A percentile compares a stretch with the other conserved stretches of the same genome.
These are phyloP conservation scores for Eutrema yunnanense DNA, from an alignment of 345 rosid genomes.

Conservation along the genomic window DNA sequence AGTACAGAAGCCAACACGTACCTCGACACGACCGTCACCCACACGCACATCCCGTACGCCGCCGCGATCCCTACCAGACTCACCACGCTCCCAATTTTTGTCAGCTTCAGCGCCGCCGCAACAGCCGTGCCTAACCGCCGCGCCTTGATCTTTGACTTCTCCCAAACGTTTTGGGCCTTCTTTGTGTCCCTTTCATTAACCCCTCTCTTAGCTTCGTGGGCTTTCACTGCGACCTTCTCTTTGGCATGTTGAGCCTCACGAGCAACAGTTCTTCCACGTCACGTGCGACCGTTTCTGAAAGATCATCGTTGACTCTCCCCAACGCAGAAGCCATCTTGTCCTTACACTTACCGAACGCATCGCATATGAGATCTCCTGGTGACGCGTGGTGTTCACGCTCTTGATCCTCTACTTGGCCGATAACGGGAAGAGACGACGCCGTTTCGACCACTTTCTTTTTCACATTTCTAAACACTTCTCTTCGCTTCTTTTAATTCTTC, in stretches of 20 bases:
- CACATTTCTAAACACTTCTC: neutral
- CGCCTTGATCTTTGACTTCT: neutral
- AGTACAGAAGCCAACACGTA: slow-evolving; percentile 41
- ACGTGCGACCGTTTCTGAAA: neutral
- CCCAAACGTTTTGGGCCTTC: slow-evolving; percentile 26
- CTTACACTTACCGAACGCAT: slow-evolving; percentile 43
- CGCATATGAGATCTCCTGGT: slow-evolving; percentile 42
- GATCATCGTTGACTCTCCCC: slow-evolving; percentile 32
- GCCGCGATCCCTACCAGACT: slow-evolving; percentile 46
- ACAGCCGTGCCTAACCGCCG: neutral
- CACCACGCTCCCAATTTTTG: slow-evolving; percentile 29
- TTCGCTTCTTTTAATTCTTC: neutral
- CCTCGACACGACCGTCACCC: slow-evolving; percentile 74
- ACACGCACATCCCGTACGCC: slow-evolving; percentile 67
- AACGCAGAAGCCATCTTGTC: slow-evolving; percentile 34
- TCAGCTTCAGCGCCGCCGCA: neutral
- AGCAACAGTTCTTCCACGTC: neutral
- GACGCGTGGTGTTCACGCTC: neutral
- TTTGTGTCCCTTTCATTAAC: neutral
- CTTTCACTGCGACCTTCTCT: slow-evolving; percentile 6
- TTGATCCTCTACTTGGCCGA: neutral
- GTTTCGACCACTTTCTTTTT: slow-evolving; percentile 28
- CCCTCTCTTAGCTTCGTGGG: neutral
- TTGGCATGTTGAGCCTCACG: neutral
- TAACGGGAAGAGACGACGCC: slow-evolving; percentile 8